Evolutionary conservation across 2,329 filamentous ascomycete genomes (phyloP).

Genomic region (Hypocreales sp.): DNA sequence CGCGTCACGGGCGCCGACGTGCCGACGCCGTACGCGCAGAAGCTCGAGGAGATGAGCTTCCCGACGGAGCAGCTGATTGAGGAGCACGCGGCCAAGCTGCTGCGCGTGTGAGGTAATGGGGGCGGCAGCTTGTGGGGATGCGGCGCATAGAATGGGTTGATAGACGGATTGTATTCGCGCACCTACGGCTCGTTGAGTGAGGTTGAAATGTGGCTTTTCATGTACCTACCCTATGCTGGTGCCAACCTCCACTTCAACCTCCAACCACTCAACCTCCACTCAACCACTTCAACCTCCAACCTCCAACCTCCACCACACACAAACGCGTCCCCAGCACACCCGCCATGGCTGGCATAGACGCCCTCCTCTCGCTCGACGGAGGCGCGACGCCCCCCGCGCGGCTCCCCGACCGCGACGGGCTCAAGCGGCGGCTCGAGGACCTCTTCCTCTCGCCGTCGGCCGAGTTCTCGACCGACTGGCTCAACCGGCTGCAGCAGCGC

Average conservation of each 20-base stretch:
- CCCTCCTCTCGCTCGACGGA: constrained; percentile 13
- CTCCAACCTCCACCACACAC: no score
- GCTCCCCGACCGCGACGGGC: no score
- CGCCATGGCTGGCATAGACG: constrained; percentile 19
- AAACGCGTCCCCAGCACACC: no score
- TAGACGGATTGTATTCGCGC: no score
- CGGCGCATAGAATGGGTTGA: not conserved
- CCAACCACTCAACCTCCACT: no score
- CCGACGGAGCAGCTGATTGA: constrained; percentile 80
- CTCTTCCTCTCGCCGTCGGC: constrained; percentile 68
- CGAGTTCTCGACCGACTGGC: constrained; percentile 70
- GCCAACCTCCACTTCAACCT: no score
- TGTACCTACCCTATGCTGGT: no score
- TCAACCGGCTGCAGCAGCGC: constrained; percentile 73
- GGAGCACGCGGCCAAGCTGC: constrained; percentile 75
- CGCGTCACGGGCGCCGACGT: constrained; percentile 95
- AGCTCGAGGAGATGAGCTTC: constrained; percentile 91
- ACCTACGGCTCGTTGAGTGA: no score
- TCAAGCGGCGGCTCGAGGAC: constrained; percentile 57
- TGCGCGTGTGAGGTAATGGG: constrained; percentile 47
- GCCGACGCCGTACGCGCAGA: constrained; percentile 85
- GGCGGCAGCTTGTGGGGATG: constrained; percentile 1
- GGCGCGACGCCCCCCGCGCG: no score
- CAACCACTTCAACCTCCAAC: no score
- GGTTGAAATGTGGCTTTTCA: no score